Evolutionary conservation across 2,329 filamentous ascomycete genomes (phyloP), one percentile per base, ranked within the genome.

Genomic region (Botryosphaeria dothidea): DNA sequence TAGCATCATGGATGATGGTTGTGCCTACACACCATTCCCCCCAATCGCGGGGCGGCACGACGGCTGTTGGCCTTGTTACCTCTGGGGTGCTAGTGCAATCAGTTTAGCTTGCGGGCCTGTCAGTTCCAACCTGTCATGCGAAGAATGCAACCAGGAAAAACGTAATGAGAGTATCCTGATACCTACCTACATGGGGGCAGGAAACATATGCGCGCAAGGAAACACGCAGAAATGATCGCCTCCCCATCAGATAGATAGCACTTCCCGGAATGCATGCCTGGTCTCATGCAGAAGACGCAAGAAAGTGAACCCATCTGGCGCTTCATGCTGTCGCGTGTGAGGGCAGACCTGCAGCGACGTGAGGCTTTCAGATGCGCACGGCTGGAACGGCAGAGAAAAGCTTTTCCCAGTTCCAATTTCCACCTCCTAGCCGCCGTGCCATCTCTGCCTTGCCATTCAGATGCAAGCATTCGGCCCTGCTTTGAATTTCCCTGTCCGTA

Each of bases 381-480:
- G 54, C 27, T 58, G 56, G 56, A 34, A 36, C 38, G 11, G 17
- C 25, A 46, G 9, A 34, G 56, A 46, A 57, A 21, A 45, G 21
- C n/a, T 23, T 57, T 57, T 58, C 21, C 23, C 54, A 27, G 38
- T 45, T 51, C 48, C 41, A 57, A 60, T 51, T 65, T 58, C 62
- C 29, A 23, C 29, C 17, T 52, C 27, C 29, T 49, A 23, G 27
- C 49, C 19, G 34, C 21, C 36, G 15, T 48, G 25, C 34, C 19
- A 4, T 29, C 15, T 5, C 51, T 21, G 56, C 34, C 7, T 11
- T 34, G 34, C 34, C 36, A 38, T 6, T 17, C 38, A 65, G 31
- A 15, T 51, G 58, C 63, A 43, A 65, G 45, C n/a, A 51, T 41
- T 36, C 36, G 27, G 23, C 41, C 41, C 45, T 56, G 38, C 60